Percentiles rank a stretch among this genome's conserved stretches.
These are phyloP conservation scores for Starmerella scarabaei DNA, from an alignment of 805 yeast species.

Conservation along the genomic window DNA sequence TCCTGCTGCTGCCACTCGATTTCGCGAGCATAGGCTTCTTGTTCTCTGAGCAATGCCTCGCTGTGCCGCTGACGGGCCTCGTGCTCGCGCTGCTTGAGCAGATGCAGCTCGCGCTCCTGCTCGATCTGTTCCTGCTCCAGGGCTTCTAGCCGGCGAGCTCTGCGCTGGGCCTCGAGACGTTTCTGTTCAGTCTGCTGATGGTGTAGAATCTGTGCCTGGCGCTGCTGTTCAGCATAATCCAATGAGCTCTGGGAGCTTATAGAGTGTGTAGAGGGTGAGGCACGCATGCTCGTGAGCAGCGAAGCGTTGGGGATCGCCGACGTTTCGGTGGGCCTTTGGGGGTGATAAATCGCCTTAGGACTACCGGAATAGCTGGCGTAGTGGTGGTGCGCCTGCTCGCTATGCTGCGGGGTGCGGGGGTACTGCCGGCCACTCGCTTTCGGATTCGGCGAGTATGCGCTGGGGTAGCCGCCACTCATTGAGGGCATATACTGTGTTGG, in stretches of 20 bases:
- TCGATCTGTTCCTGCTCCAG: slow-evolving; percentile 3
- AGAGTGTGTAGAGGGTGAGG: slow-evolving; percentile 8
- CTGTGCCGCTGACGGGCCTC: slow-evolving; percentile 1
- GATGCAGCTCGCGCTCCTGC: slow-evolving; percentile 6
- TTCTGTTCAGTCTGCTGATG: slow-evolving; percentile 10
- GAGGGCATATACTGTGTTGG: no score
- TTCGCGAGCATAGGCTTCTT: no score
- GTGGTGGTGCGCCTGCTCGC: no score
- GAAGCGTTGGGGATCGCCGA: slow-evolving; percentile 8
- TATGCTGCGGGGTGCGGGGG: no score
- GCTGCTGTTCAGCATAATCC: slow-evolving; percentile 8
- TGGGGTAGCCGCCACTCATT: no score
- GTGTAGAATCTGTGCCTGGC: slow-evolving; percentile 6
- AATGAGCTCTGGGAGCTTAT: not conserved
- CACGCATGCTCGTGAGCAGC: slow-evolving; percentile 6
- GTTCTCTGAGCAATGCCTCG: not conserved
- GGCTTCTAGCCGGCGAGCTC: not conserved
- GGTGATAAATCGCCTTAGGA: slow-evolving; percentile 3
- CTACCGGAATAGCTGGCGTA: no score
- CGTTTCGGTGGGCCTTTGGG: slow-evolving; percentile 2
- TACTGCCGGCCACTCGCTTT: no score
- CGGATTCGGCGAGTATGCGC: no score
- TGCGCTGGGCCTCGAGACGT: slow-evolving; percentile 3
- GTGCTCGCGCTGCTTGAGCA: slow-evolving; percentile 1
- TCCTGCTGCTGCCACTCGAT: slow-evolving; percentile 1